Evolutionary conservation across 495 filamentous ascomycete genomes (phyloP).

Genomic region (Lasiosphaeris hirsuta): DNA sequence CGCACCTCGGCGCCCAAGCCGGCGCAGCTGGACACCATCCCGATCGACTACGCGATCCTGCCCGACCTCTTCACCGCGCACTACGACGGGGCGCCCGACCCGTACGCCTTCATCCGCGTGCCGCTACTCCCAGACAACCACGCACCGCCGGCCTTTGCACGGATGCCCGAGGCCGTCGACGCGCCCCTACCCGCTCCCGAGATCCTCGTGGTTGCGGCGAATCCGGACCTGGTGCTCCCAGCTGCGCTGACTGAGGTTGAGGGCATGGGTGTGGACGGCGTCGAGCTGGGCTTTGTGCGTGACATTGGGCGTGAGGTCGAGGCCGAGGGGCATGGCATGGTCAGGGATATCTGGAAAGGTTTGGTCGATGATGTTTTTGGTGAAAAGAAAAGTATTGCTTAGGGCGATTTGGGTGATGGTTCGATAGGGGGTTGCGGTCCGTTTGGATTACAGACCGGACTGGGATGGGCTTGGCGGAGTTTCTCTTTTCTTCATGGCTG

Average conservation of each 20-base stretch:
- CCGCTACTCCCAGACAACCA: constrained; percentile 47
- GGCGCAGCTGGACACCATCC: constrained; percentile 19
- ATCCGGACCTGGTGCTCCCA: constrained; percentile 41
- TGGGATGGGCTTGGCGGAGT: no score
- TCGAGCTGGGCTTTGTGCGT: constrained; percentile 46
- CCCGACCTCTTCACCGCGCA: constrained; percentile 35
- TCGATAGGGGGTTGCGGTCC: no score
- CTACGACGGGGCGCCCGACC: constrained; percentile 26
- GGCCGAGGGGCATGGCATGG: constrained; percentile 33
- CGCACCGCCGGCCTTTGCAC: constrained; percentile 12
- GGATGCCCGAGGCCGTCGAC: constrained; percentile 30
- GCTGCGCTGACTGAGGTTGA: constrained; percentile 43
- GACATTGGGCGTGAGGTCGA: constrained; percentile 21
- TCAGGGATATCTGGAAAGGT: constrained; percentile 44
- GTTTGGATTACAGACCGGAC: no score
- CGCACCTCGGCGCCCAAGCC: constrained; percentile 37
- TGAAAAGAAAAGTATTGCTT: not conserved
- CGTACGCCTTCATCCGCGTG: constrained; percentile 40
- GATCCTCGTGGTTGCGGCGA: constrained; percentile 42
- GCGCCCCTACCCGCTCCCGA: constrained; percentile 31
- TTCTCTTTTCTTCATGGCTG: no score
- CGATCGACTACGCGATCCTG: constrained; percentile 41
- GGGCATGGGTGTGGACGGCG: constrained; percentile 45
- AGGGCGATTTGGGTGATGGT: no score
- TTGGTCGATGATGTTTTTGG: constrained; percentile 45